These are phyloP conservation scores for Dissophora globulifera DNA, from an alignment of 192 early-diverging fungal genomes.

Conservation along the genomic window DNA sequence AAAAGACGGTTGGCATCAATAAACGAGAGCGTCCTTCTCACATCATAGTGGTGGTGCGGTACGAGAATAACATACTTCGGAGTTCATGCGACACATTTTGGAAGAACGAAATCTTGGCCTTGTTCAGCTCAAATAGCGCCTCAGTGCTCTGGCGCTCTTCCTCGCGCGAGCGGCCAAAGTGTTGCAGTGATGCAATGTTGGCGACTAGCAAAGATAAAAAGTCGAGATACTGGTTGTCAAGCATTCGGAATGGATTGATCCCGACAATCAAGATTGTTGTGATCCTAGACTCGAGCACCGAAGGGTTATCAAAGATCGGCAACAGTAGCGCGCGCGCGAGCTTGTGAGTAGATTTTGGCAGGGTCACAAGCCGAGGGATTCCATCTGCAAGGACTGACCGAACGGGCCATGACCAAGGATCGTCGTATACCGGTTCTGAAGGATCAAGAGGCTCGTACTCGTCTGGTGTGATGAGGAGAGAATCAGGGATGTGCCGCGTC, in stretches of 20 bases:
- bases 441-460: conserved; percentile 46
- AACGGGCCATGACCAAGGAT: conserved; percentile 48
- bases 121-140: conserved; percentile 48
- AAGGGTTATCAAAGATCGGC: conserved; percentile 40
- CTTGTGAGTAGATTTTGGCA: conserved; percentile 47
- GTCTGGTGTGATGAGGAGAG: conserved; percentile 37
- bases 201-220: conserved; percentile 44
- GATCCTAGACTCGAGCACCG: conserved; percentile 35
- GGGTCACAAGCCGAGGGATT: conserved; percentile 34
- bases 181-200: conserved; percentile 31
- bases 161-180: conserved; percentile 49
- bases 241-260: conserved; percentile 40
- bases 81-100: conserved; percentile 58
- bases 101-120: conserved; percentile 56
- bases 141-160: conserved; percentile 48
- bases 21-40: too few species aligned
- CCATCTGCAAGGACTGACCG: conserved; percentile 44
- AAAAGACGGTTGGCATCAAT: background rate
- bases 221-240: conserved; percentile 44
- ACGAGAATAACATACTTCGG: conserved; percentile 59
- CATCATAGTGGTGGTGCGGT: too few species aligned
- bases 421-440: conserved; percentile 15
- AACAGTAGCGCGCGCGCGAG: conserved; percentile 34
- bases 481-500: conserved; percentile 43
- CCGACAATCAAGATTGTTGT: conserved; percentile 37